Evolutionary conservation across 176 grass and related monocot genomes (phyloP).

Genomic region (Dendrocalamus sinicus): DNA sequence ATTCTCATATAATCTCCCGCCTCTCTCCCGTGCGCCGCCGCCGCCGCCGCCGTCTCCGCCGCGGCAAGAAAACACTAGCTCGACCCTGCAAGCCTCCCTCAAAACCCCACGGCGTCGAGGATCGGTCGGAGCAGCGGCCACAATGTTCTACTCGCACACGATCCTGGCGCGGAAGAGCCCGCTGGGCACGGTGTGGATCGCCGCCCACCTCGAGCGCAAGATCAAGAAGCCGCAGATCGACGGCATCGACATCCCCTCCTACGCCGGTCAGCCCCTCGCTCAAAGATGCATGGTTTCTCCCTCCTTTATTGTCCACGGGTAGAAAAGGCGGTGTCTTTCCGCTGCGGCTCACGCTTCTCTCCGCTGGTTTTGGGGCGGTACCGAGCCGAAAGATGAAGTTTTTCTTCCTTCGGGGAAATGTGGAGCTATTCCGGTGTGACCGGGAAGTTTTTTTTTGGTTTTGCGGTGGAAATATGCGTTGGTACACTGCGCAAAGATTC

Average conservation of each 20-base stretch:
- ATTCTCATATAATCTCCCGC: background rate
- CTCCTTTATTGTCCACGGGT: background rate
- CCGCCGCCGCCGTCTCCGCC: background rate
- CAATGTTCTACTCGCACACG: constrained; percentile 93
- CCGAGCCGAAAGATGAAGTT: background rate
- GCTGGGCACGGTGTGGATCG: constrained; percentile 80
- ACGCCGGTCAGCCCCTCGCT: constrained; percentile 49
- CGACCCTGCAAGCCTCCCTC: background rate
- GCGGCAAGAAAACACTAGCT: background rate
- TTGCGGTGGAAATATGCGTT: background rate
- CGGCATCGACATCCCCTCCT: constrained; percentile 68
- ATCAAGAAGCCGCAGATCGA: constrained; percentile 91
- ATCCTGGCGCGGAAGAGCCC: constrained; percentile 79
- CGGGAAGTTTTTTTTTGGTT: background rate
- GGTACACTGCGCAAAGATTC: background rate
- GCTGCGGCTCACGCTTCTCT: background rate
- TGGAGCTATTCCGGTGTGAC: background rate
- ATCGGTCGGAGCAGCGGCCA: background rate
- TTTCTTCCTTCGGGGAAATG: background rate
- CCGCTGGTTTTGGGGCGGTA: background rate
- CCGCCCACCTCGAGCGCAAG: constrained; percentile 89
- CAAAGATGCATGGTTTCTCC: constrained; percentile 1
- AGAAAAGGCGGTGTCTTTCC: constrained; percentile 1
- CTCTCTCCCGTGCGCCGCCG: background rate
- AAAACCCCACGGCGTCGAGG: background rate